Evolutionary conservation across 2,329 filamentous ascomycete species (phyloP).

Genomic region (Plenodomus lindquistii): DNA sequence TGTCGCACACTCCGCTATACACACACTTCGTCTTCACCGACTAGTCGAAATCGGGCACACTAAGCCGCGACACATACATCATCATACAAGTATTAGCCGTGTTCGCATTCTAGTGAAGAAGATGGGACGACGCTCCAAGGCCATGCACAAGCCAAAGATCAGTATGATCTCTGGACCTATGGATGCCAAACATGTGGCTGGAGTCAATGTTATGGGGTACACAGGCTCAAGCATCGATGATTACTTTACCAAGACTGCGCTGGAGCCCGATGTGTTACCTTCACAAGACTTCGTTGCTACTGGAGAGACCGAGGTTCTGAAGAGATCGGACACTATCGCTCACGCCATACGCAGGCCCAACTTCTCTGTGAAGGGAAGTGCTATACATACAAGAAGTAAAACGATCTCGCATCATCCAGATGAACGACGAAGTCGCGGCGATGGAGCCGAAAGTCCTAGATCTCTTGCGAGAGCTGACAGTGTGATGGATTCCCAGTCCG

Average conservation of each 20-base stretch:
- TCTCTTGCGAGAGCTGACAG: constrained; percentile 4
- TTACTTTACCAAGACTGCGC: constrained; percentile 19
- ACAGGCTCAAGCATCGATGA: constrained; percentile 19
- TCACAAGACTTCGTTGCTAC: constrained; percentile 30
- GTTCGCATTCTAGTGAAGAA: neutral
- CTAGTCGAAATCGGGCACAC: constrained; percentile 25
- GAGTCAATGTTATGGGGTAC: constrained; percentile 31
- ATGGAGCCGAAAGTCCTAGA: constrained; percentile 3
- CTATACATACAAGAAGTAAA: constrained; percentile 25
- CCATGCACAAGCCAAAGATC: constrained; percentile 26
- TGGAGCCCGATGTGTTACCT: constrained; percentile 32
- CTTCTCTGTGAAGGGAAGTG: constrained; percentile 29
- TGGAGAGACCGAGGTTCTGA: constrained; percentile 29
- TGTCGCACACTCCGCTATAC: constrained; percentile 9
- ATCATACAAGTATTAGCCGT: constrained; percentile 9
- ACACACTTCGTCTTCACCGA: constrained; percentile 4
- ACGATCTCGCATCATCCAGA: constrained; percentile 22
- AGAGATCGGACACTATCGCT: constrained; percentile 32
- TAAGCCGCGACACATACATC: constrained; percentile 17
- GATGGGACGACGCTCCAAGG: constrained; percentile 7
- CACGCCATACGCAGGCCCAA: constrained; percentile 29
- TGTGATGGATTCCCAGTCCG: constrained; percentile 1
- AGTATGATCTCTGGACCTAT: constrained; percentile 38
- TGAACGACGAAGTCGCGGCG: constrained; percentile 5
- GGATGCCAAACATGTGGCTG: constrained; percentile 38